A percentile compares a stretch with the other conserved stretches of the same genome.
Evolutionary conservation across 2,329 filamentous ascomycete species (phyloP).

Genomic region (Ophiostoma tasmaniense): DNA sequence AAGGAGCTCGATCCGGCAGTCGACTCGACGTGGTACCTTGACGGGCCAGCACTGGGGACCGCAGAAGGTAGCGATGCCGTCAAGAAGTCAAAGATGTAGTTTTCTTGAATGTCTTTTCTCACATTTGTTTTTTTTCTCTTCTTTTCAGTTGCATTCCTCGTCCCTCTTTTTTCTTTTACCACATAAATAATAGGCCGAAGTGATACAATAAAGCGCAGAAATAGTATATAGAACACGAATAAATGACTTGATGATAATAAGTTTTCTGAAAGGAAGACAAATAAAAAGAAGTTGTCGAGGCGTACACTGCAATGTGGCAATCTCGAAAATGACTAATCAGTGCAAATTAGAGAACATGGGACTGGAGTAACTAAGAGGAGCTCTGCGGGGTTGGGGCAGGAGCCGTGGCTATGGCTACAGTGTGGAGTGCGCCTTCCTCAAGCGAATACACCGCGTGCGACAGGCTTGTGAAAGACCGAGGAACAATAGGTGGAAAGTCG

Average conservation of each 20-base stretch:
- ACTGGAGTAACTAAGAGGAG: not conserved
- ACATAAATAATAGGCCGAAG: not conserved
- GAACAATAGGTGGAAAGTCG: not conserved
- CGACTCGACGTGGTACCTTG: conserved; percentile 11
- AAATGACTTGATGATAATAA: not conserved
- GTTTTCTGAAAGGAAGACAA: too few species aligned
- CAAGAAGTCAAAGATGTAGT: not conserved
- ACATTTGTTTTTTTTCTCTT: not conserved
- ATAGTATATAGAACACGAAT: not conserved
- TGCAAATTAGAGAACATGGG: not conserved
- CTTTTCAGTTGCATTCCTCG: not conserved
- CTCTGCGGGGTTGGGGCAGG: not conserved
- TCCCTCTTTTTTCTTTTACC: not conserved
- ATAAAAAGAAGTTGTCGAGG: too few species aligned
- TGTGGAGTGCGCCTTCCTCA: conserved; percentile 11
- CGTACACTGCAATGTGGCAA: too few species aligned
- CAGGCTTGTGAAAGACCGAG: conserved; percentile 17
- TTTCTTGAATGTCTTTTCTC: not conserved
- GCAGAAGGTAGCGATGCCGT: not conserved
- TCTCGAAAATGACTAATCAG: not conserved
- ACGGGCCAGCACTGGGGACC: not conserved
- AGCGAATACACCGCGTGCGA: conserved; percentile 5
- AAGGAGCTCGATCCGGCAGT: conserved; percentile 31
- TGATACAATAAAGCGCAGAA: not conserved
- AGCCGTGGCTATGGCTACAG: not conserved